Conservation (phyloP, 78 protist species). For the Dictyostelium citrinum region DNA sequence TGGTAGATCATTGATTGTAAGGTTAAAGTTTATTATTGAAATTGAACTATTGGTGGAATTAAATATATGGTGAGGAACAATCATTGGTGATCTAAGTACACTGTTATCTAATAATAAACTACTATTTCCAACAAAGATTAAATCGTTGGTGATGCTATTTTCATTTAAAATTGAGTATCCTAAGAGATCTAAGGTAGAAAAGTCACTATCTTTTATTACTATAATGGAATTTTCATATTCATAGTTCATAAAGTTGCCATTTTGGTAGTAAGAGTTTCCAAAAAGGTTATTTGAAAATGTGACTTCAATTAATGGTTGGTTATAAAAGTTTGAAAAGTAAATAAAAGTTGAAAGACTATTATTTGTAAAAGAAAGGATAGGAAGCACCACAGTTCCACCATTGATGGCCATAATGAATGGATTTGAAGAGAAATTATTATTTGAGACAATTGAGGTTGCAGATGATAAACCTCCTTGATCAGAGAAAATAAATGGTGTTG, state of each 20-base stretch:
- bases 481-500: not conserved
- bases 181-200: not conserved
- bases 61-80: not conserved
- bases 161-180: not conserved
- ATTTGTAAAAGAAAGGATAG: not conserved
- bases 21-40: not conserved
- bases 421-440: not conserved
- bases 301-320: not conserved
- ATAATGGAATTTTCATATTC: not conserved
- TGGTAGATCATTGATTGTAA: not conserved
- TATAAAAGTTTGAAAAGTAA: not conserved
- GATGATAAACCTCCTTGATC: not conserved
- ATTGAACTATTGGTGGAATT: not conserved
- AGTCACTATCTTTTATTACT: not conserved
- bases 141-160: not conserved
- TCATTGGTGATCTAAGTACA: not conserved
- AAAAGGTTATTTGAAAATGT: not conserved
- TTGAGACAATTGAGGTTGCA: not conserved
- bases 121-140: not conserved
- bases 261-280: not conserved
- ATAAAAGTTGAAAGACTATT: not conserved
- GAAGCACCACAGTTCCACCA: not conserved
- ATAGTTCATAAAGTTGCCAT: not conserved
- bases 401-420: not conserved
- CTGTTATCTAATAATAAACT: not conserved